phyloP scores from a whole-genome alignment of 371 early-diverging fungal species.

The Blakeslea trispora region DNA sequence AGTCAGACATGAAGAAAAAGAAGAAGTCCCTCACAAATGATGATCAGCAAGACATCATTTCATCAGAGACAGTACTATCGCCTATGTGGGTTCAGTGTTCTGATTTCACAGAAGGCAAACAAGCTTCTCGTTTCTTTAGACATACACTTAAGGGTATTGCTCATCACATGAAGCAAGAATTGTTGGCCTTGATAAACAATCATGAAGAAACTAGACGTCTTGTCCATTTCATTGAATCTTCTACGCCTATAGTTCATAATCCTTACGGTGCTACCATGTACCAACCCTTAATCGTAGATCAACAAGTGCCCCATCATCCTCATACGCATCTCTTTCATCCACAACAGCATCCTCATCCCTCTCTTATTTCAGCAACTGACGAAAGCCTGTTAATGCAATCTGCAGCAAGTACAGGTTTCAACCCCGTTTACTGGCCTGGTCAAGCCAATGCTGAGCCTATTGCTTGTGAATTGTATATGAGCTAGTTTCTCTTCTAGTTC shows the following conservation, averaged over 20 bases:
- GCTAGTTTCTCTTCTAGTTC: constrained; percentile 1
- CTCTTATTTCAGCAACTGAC: not conserved
- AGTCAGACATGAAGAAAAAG: constrained; percentile 10
- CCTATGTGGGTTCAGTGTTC: constrained; percentile 67
- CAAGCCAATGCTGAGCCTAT: constrained; percentile 6
- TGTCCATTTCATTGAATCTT: constrained; percentile 38
- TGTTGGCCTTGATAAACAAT: constrained; percentile 36
- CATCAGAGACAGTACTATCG: constrained; percentile 26
- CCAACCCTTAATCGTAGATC: constrained; percentile 1
- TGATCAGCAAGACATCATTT: not conserved
- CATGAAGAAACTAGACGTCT: constrained; percentile 42
- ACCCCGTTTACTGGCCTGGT: constrained; percentile 21
- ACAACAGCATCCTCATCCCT: not conserved
- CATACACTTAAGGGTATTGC: constrained; percentile 67
- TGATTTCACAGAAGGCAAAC: constrained; percentile 77
- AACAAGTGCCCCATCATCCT: not conserved
- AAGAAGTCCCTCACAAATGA: constrained; percentile 2
- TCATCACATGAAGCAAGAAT: constrained; percentile 54
- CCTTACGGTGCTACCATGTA: not conserved
- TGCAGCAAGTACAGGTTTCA: constrained; percentile 4
- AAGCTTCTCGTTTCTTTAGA: constrained; percentile 65
- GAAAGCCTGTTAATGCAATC: constrained; percentile 10
- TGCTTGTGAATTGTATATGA: constrained; percentile 25
- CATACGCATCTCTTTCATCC: not conserved
- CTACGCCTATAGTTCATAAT: constrained; percentile 1